Percentiles rank a stretch among this genome's conserved stretches.
phyloP scores from a whole-genome alignment of 192 early-diverging fungal genomes.

The Entomortierella beljakovae region DNA sequence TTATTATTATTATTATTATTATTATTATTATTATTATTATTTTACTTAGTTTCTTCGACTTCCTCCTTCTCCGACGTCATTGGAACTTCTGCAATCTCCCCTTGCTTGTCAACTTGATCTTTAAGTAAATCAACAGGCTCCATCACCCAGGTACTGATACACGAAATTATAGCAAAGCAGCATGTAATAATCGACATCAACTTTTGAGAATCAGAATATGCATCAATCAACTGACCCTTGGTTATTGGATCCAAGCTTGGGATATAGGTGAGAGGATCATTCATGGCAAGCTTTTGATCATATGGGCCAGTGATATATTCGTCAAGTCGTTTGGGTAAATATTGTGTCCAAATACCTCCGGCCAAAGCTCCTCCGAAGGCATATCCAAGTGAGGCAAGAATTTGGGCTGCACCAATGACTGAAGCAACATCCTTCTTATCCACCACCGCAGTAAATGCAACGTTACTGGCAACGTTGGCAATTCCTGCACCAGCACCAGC shows the following conservation, averaged over 20 bases:
- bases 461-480: constrained; percentile 37
- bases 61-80: no score
- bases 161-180: no score
- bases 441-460: constrained; percentile 41
- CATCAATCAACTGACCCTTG: constrained; percentile 30
- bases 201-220: constrained; percentile 34
- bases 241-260: constrained; percentile 17
- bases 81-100: no score
- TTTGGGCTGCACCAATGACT: constrained; percentile 40
- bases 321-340: constrained; percentile 22
- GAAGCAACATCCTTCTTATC: constrained; percentile 27
- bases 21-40: no score
- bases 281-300: constrained; percentile 32
- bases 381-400: constrained; percentile 42
- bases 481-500: constrained; percentile 52
- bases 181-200: constrained; percentile 49
- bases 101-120: no score
- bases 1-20: no score
- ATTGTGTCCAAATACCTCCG: constrained; percentile 54
- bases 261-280: constrained; percentile 23
- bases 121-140: no score
- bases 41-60: no score
- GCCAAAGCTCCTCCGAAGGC: no score
- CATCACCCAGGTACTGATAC: no score
- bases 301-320: constrained; percentile 40